Evolutionary conservation across 176 grass and related monocot species (phyloP).

Genomic region (Musa troglodytarum): DNA sequence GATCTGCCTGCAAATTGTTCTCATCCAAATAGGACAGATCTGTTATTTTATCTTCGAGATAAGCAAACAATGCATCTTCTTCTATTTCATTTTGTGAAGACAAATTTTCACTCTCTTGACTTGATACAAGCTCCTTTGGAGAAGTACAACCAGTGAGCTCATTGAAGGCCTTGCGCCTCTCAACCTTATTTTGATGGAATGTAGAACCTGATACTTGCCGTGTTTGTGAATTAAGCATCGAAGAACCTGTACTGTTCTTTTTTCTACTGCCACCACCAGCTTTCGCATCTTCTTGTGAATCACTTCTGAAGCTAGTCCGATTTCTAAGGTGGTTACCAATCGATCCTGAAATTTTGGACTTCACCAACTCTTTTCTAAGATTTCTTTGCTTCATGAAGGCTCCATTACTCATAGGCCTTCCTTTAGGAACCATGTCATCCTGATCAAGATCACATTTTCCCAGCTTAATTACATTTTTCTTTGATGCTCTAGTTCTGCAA

Average conservation of each 20-base stretch:
- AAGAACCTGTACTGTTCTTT: conserved; percentile 31
- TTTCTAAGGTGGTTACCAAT: conserved; percentile 34
- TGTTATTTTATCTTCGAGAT: not conserved
- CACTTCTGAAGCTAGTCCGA: conserved; percentile 15
- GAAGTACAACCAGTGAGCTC: conserved; percentile 25
- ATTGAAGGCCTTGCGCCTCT: conserved; percentile 17
- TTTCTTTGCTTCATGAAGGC: not conserved
- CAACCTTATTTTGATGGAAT: conserved; percentile 12
- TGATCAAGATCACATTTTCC: conserved; percentile 14
- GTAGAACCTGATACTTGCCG: conserved; percentile 19
- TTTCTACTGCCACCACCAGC: conserved; percentile 14
- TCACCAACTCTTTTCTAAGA: conserved; percentile 37
- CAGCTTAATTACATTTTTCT: conserved; percentile 20
- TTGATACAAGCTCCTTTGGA: not conserved
- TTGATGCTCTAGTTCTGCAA: conserved; percentile 31
- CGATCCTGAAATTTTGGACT: conserved; percentile 34
- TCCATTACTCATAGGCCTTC: not conserved
- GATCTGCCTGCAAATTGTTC: not conserved
- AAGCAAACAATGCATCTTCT: not conserved
- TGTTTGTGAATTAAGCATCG: conserved; percentile 42
- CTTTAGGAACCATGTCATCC: conserved; percentile 27
- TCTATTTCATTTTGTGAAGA: not conserved
- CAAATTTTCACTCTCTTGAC: not conserved
- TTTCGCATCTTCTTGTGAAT: conserved; percentile 13
- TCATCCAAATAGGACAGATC: not conserved